A percentile compares a stretch with the other conserved stretches of the same genome.
Conservation (phyloP, 164 flowering plant species). For the Dillenia suffruticosa region DNA sequence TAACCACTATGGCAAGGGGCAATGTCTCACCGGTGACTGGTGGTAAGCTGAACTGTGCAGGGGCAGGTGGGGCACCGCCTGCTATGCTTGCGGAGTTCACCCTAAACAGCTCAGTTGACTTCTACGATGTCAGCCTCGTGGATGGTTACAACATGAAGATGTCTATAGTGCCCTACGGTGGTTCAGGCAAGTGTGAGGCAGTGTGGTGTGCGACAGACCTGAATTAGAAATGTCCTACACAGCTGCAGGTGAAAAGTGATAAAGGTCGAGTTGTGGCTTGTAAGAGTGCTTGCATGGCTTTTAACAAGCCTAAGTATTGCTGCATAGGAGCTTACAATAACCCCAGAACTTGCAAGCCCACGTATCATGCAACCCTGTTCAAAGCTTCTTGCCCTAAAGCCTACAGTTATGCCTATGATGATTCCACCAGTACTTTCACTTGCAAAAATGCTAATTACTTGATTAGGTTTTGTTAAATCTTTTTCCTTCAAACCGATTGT, state of each 20-base stretch:
- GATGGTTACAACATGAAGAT: conserved; percentile 43
- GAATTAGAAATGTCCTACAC: conserved; percentile 33
- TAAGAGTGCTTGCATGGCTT: conserved; percentile 25
- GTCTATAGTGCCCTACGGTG: conserved; percentile 13
- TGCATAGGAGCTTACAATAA: conserved; percentile 30
- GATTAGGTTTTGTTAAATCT: conserved; percentile 19
- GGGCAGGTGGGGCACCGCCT: conserved; percentile 40
- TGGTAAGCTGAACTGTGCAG: conserved; percentile 26
- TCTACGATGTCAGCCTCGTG: conserved; percentile 50
- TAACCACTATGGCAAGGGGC: conserved; percentile 25
- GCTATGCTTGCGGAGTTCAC: conserved; percentile 45
- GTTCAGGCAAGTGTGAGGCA: conserved; percentile 25
- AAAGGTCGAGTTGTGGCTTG: conserved; percentile 33
- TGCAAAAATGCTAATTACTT: conserved; percentile 24
- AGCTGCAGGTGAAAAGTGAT: conserved; percentile 21
- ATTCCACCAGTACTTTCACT: conserved; percentile 27
- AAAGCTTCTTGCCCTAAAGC: conserved; percentile 33
- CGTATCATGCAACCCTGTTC: conserved; percentile 27
- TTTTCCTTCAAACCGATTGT: no score
- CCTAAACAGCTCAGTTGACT: conserved; percentile 22
- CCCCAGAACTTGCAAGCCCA: conserved; percentile 38
- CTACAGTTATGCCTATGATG: conserved; percentile 45
- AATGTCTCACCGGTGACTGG: conserved; percentile 44
- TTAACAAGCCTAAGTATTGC: conserved; percentile 27
- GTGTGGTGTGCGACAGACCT: conserved; percentile 29